Conservation (phyloP, 2,329 filamentous ascomycete species). For the Clarireedia monteithiana region DNA sequence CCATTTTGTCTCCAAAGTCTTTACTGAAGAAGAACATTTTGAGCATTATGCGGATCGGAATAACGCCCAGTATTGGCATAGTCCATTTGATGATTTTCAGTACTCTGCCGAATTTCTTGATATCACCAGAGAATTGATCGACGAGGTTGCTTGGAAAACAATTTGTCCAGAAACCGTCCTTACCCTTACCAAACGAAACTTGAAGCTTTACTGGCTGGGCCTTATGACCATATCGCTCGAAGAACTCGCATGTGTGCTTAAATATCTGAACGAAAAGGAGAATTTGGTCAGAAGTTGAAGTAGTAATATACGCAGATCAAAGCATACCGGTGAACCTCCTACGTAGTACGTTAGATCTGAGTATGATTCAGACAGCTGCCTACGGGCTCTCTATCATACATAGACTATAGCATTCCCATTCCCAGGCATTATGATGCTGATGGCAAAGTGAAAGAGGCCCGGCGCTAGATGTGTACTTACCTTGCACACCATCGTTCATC, state of each 20-base stretch:
- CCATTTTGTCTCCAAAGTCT: constrained; percentile 64
- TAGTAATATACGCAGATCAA: constrained; percentile 28
- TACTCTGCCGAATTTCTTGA: constrained; percentile 39
- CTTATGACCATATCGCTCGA: constrained; percentile 46
- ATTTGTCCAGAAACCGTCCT: constrained; percentile 56
- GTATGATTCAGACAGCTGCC: not conserved
- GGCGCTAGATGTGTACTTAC: constrained; percentile 28
- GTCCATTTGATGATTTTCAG: constrained; percentile 45
- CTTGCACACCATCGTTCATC: constrained; percentile 58
- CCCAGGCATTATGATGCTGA: too few species aligned
- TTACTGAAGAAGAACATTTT: constrained; percentile 60
- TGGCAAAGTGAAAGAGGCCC: too few species aligned
- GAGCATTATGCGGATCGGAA: constrained; percentile 58
- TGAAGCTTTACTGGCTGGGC: constrained; percentile 53
- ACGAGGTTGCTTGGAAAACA: constrained; percentile 54
- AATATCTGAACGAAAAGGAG: constrained; percentile 42
- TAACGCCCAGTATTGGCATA: constrained; percentile 50
- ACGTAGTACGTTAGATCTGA: not conserved
- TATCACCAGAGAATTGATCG: constrained; percentile 46
- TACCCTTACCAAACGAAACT: constrained; percentile 54
- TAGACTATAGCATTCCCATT: too few species aligned
- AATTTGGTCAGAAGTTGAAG: not conserved
- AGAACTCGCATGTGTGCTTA: constrained; percentile 60
- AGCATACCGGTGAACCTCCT: not conserved
- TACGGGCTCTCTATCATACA: too few species aligned